A percentile compares a stretch with the other conserved stretches of the same genome.
These are phyloP conservation scores for Vaccinium macrocarpon DNA, from an alignment of 148 eudicot genomes.

Conservation along the genomic window DNA sequence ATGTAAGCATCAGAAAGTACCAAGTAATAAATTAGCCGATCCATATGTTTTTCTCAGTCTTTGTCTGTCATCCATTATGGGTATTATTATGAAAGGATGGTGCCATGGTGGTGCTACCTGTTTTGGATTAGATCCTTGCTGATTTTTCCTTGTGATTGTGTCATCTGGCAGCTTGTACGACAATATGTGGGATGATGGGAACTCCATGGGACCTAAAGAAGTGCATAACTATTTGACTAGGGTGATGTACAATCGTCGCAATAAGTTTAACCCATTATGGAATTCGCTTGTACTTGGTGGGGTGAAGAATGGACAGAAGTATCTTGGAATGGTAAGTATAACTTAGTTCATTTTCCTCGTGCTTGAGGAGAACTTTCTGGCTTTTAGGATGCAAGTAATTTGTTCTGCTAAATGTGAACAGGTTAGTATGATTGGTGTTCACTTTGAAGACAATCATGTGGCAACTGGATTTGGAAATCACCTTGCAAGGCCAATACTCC, in stretches of 20 bases:
- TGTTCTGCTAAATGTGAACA: constrained; percentile 23
- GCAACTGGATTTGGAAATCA: constrained; percentile 27
- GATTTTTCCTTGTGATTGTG: neutral
- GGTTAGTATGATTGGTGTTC: constrained; percentile 92
- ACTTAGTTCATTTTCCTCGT: neutral
- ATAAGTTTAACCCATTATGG: constrained; percentile 90
- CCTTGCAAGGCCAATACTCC: constrained; percentile 6
- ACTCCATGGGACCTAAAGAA: constrained; percentile 5
- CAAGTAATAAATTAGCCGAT: neutral
- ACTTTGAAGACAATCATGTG: constrained; percentile 75
- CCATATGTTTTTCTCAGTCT: neutral
- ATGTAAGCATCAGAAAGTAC: constrained; percentile 40
- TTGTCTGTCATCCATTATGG: neutral
- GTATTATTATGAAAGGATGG: neutral
- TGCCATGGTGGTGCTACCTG: neutral
- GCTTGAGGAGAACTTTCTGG: neutral
- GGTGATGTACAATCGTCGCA: constrained; percentile 87
- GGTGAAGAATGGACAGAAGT: constrained; percentile 24
- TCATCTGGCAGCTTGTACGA: constrained; percentile 52
- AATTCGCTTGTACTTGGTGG: constrained; percentile 91
- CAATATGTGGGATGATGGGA: constrained; percentile 83
- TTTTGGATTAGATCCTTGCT: neutral
- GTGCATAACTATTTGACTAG: constrained; percentile 54
- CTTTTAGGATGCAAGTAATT: neutral
- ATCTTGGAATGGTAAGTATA: constrained; percentile 2